Evolutionary conservation across 768 basidiomycete genomes (phyloP).

Genomic region (Leccinum incarnatum): DNA sequence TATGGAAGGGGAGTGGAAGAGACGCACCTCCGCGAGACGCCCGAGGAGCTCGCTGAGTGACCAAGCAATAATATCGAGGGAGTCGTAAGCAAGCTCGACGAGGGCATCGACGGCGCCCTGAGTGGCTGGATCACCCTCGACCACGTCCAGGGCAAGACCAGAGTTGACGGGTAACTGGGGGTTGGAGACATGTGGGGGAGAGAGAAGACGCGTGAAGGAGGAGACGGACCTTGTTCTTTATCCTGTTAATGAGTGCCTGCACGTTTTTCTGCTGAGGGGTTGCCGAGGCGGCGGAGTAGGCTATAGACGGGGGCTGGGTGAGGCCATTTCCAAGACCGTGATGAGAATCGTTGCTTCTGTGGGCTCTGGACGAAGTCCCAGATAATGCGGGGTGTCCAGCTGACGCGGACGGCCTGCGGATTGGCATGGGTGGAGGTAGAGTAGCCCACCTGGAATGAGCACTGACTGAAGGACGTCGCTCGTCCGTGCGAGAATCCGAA

Average conservation of each 20-base stretch:
- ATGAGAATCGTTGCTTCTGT: slow-evolving; percentile 64
- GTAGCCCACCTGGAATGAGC: slow-evolving; percentile 23
- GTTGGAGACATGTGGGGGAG: neutral
- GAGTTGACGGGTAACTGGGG: slow-evolving; percentile 81
- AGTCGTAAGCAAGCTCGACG: slow-evolving; percentile 74
- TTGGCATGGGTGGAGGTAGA: slow-evolving; percentile 37
- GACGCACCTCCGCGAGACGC: slow-evolving; percentile 66
- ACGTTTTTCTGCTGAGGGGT: slow-evolving; percentile 83
- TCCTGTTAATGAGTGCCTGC: slow-evolving; percentile 71
- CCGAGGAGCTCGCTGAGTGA: slow-evolving; percentile 77
- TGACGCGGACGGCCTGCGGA: slow-evolving; percentile 62
- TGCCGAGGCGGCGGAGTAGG: slow-evolving; percentile 37
- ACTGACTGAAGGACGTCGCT: slow-evolving; percentile 2
- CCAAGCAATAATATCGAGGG: slow-evolving; percentile 77
- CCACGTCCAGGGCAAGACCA: slow-evolving; percentile 63
- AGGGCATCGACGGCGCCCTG: slow-evolving; percentile 76
- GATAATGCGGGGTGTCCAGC: slow-evolving; percentile 38
- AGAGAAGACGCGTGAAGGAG: neutral
- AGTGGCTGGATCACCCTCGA: slow-evolving; percentile 75
- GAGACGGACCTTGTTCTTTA: slow-evolving; percentile 71
- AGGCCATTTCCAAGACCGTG: slow-evolving; percentile 37
- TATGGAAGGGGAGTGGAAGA: neutral
- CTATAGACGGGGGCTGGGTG: slow-evolving; percentile 33
- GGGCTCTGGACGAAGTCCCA: slow-evolving; percentile 45
- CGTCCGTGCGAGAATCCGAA: slow-evolving; percentile 24